Evolutionary conservation across 2,329 filamentous ascomycete species (phyloP).

Genomic region (Clarireedia paspali): DNA sequence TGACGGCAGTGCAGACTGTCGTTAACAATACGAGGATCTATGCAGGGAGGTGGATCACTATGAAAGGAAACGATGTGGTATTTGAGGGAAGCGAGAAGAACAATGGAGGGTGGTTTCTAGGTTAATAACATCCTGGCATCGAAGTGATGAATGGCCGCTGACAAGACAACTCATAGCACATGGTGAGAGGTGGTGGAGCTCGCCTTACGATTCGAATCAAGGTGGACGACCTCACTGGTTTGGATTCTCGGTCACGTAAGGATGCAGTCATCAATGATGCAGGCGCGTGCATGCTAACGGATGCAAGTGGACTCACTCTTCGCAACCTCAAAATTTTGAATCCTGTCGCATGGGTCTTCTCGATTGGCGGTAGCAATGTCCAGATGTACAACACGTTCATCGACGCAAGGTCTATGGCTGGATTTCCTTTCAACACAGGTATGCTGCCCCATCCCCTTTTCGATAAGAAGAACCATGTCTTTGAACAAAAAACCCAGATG

Average conservation of each 20-base stretch:
- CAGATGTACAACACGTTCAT: constrained; percentile 1
- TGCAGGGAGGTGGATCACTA: background rate
- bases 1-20: background rate
- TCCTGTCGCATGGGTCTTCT: constrained; percentile 2
- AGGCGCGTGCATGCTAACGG: background rate
- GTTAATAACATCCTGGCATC: background rate
- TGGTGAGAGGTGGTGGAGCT: constrained; percentile 3
- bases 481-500: background rate
- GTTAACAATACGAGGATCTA: constrained; percentile 2
- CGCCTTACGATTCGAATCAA: background rate
- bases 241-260: background rate
- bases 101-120: background rate
- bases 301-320: background rate
- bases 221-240: constrained; percentile 4
- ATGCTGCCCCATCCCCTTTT: background rate
- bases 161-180: background rate
- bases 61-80: background rate
- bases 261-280: background rate
- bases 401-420: constrained; percentile 1
- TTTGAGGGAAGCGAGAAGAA: background rate
- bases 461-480: background rate
- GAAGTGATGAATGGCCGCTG: background rate
- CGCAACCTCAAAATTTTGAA: constrained; percentile 3
- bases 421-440: constrained; percentile 2
- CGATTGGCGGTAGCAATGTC: constrained; percentile 3